A percentile compares a stretch with the other conserved stretches of the same genome.
These are phyloP conservation scores for Mycena crocata DNA, from an alignment of 768 basidiomycete genomes.

Conservation along the genomic window DNA sequence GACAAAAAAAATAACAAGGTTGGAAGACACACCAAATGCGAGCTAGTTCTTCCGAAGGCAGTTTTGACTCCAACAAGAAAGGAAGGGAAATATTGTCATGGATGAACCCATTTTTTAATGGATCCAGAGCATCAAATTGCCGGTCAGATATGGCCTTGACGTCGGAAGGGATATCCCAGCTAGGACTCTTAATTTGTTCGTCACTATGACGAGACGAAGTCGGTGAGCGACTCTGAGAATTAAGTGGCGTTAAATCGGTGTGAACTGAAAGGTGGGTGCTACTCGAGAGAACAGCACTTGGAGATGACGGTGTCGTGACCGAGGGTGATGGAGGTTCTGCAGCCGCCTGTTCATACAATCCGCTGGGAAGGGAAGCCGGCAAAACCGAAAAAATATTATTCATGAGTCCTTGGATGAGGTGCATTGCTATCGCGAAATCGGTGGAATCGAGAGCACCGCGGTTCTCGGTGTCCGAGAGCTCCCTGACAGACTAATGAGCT, in stretches of 20 bases:
- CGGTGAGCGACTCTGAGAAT: not conserved
- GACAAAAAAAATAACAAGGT: not conserved
- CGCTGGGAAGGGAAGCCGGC: constrained; percentile 55
- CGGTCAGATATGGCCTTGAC: constrained; percentile 55
- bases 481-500: constrained; percentile 47
- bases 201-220: constrained; percentile 26
- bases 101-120: constrained; percentile 52
- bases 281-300: not conserved
- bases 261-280: constrained; percentile 1
- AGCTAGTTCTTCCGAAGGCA: constrained; percentile 56
- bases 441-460: constrained; percentile 64
- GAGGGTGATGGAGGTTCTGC: constrained; percentile 21
- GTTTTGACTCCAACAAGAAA: constrained; percentile 61
- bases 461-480: constrained; percentile 64
- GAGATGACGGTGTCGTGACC: constrained; percentile 3
- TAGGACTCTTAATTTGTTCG: not conserved
- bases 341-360: constrained; percentile 59
- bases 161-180: constrained; percentile 57
- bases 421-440: constrained; percentile 71
- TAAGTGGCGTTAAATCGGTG: not conserved
- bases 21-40: constrained; percentile 54
- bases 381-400: constrained; percentile 49
- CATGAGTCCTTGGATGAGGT: constrained; percentile 68
- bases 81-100: constrained; percentile 64
- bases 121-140: constrained; percentile 60